Evolutionary conservation across 257 asterid genomes (phyloP).

Genomic region (Gentiana straminea): DNA sequence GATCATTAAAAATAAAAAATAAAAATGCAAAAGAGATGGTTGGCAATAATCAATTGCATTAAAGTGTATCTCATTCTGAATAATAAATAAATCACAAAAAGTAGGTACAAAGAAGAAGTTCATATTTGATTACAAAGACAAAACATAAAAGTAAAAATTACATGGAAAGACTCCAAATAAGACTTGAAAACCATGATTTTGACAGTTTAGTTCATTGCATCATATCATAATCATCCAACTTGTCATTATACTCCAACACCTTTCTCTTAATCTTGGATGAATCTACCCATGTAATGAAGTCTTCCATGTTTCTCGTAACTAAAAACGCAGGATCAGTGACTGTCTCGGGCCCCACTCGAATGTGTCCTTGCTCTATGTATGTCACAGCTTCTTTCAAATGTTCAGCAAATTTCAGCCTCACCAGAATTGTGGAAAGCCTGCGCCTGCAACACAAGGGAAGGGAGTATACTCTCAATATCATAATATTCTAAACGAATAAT

Average conservation of each 20-base stretch:
- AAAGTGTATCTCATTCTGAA: too few relatives aligned
- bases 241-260: slow-evolving; percentile 75
- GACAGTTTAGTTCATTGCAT: slow-evolving; percentile 25
- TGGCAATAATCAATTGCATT: too few relatives aligned
- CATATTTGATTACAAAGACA: too few relatives aligned
- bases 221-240: slow-evolving; percentile 83
- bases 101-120: too few relatives aligned
- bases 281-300: slow-evolving; percentile 91
- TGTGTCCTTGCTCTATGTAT: slow-evolving; percentile 91
- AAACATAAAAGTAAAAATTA: too few relatives aligned
- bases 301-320: slow-evolving; percentile 89
- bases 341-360: slow-evolving; percentile 93
- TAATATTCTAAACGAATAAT: too few relatives aligned
- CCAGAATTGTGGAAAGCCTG: slow-evolving; percentile 65
- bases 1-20: too few relatives aligned
- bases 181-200: too few relatives aligned
- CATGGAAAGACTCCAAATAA: too few relatives aligned
- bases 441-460: slow-evolving; percentile 40
- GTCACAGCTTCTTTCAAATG: slow-evolving; percentile 86
- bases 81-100: too few relatives aligned
- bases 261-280: slow-evolving; percentile 81
- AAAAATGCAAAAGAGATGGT: too few relatives aligned
- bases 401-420: slow-evolving; percentile 68
- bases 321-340: slow-evolving; percentile 74
- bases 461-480: too few relatives aligned